Conservation (phyloP, 2,329 filamentous ascomycete species). For the Cercospora zeae-maydis region DNA sequence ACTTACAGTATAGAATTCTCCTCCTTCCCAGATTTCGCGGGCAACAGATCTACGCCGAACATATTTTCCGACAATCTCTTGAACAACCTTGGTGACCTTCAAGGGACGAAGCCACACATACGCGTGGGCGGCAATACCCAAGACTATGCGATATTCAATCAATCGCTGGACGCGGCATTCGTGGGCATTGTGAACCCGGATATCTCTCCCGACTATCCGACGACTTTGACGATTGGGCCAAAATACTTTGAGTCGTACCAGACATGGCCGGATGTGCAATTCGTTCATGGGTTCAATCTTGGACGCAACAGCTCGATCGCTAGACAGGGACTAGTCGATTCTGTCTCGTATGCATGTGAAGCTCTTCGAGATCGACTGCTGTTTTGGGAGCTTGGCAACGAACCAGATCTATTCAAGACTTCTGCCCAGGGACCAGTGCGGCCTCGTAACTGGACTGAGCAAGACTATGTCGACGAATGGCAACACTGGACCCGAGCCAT, state of each 20-base stretch:
- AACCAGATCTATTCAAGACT: constrained; percentile 58
- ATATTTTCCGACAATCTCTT: constrained; percentile 59
- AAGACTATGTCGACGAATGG: constrained; percentile 57
- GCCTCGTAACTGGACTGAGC: constrained; percentile 53
- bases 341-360: constrained; percentile 56
- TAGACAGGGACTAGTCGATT: constrained; percentile 52
- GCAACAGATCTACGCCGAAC: constrained; percentile 56
- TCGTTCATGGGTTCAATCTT: constrained; percentile 61
- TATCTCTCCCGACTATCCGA: constrained; percentile 58
- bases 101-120: constrained; percentile 57
- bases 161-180: constrained; percentile 49
- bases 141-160: constrained; percentile 60
- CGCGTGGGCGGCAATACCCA: constrained; percentile 66
- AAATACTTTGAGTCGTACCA: constrained; percentile 61
- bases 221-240: constrained; percentile 58
- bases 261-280: constrained; percentile 55
- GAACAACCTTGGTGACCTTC: constrained; percentile 53
- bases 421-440: constrained; percentile 52
- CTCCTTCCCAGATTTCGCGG: constrained; percentile 53
- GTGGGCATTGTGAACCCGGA: constrained; percentile 52
- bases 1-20: constrained; percentile 53
- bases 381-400: constrained; percentile 63
- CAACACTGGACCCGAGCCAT: constrained; percentile 53
- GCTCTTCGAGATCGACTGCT: constrained; percentile 53
- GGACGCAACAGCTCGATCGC: constrained; percentile 52